Evolutionary conservation across 495 filamentous ascomycete species (phyloP).

Genomic region (Lentithecium fluviatile): DNA sequence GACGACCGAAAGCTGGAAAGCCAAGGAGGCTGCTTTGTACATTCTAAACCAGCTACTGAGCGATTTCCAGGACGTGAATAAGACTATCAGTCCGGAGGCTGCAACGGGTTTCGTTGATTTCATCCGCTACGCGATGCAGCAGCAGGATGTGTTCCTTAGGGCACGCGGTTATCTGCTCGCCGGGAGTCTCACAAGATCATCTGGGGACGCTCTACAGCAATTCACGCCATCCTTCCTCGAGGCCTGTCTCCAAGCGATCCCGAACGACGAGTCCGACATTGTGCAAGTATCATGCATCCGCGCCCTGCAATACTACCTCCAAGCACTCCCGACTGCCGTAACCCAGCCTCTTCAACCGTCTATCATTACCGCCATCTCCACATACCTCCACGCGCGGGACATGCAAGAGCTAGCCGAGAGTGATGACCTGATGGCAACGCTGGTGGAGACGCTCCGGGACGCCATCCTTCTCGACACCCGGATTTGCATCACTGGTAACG

Average conservation of each 20-base stretch:
- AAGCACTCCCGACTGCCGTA: constrained; percentile 53
- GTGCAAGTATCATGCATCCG: constrained; percentile 91
- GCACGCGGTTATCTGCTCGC: constrained; percentile 84
- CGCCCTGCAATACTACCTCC: constrained; percentile 78
- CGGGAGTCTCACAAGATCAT: constrained; percentile 63
- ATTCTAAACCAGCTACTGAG: constrained; percentile 75
- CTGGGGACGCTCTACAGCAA: constrained; percentile 54
- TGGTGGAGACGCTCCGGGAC: constrained; percentile 83
- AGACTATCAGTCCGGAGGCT: constrained; percentile 62
- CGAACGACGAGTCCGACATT: constrained; percentile 72
- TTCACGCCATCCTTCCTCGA: constrained; percentile 65
- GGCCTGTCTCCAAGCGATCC: constrained; percentile 70
- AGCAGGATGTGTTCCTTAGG: constrained; percentile 66
- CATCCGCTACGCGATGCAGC: constrained; percentile 73
- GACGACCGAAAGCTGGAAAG: constrained; percentile 55
- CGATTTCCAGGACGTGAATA: constrained; percentile 74
- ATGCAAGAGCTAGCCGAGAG: constrained; percentile 76
- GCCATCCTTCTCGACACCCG: constrained; percentile 74
- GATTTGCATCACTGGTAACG: constrained; percentile 60
- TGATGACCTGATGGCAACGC: constrained; percentile 85
- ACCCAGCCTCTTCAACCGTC: constrained; percentile 64
- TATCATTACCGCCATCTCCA: constrained; percentile 72
- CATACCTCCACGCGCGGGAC: constrained; percentile 75
- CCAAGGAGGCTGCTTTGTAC: constrained; percentile 76
- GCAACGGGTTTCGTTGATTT: constrained; percentile 71